Evolutionary conservation across 495 filamentous ascomycete species (phyloP).

Genomic region (Collariella sp.): DNA sequence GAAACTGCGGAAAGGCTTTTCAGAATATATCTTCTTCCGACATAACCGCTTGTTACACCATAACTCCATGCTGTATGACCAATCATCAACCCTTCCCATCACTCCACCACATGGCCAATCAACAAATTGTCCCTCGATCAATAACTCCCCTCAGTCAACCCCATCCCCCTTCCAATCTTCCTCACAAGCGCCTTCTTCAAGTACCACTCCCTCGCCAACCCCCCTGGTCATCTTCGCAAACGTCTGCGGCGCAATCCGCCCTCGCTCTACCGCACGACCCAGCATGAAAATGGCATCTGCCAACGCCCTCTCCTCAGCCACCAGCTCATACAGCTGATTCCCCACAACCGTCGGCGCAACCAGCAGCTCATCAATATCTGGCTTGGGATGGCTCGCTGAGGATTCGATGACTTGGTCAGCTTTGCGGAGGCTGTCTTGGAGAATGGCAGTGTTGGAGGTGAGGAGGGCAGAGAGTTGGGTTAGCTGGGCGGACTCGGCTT

Average conservation of each 20-base stretch:
- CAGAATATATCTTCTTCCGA: not conserved
- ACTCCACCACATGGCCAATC: not conserved
- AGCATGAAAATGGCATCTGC: constrained; percentile 81
- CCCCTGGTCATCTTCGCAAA: constrained; percentile 80
- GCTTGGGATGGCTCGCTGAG: constrained; percentile 43
- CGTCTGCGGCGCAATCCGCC: constrained; percentile 66
- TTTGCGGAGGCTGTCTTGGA: constrained; percentile 65
- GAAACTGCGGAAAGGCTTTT: too few species aligned
- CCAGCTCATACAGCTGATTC: constrained; percentile 80
- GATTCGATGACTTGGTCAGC: constrained; percentile 72
- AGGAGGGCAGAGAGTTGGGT: constrained; percentile 59
- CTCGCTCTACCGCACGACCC: constrained; percentile 70
- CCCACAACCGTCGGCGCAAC: constrained; percentile 92
- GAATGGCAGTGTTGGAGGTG: constrained; percentile 63
- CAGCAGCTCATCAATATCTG: constrained; percentile 73
- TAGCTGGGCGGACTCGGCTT: constrained; percentile 62
- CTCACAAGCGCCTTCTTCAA: constrained; percentile 78
- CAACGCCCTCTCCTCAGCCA: constrained; percentile 75
- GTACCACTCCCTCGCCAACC: constrained; percentile 80
- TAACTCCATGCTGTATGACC: not conserved
- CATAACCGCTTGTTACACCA: too few species aligned
- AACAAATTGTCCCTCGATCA: not conserved
- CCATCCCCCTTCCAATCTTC: constrained; percentile 86
- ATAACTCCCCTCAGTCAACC: constrained; percentile 23
- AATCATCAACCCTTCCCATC: not conserved